These are phyloP conservation scores for Trypethelium eluteriae DNA, from an alignment of 495 filamentous ascomycete genomes.

Conservation along the genomic window DNA sequence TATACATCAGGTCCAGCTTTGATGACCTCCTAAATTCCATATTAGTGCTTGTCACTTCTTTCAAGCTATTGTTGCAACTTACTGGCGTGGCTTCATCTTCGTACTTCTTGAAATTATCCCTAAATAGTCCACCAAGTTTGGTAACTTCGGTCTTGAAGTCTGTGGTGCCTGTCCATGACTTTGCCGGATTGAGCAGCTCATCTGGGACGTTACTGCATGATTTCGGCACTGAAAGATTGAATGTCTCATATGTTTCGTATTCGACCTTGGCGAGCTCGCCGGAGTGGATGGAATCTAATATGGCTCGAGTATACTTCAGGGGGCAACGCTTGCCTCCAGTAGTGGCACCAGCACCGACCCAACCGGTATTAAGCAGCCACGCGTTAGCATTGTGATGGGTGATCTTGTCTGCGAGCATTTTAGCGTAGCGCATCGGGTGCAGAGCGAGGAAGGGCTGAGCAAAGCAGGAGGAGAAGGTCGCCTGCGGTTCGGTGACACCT, in stretches of 20 bases:
- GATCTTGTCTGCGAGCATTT: slow-evolving; percentile 98
- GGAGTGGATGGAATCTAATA: slow-evolving; percentile 94
- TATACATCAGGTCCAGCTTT: slow-evolving; percentile 51
- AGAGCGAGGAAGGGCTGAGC: slow-evolving; percentile 98
- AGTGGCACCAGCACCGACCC: slow-evolving; percentile 91
- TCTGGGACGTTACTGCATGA: slow-evolving; percentile 74
- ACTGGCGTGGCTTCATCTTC: slow-evolving; percentile 64
- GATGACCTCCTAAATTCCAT: slow-evolving; percentile 53
- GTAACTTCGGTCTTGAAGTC: slow-evolving; percentile 79
- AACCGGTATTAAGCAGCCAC: slow-evolving; percentile 98
- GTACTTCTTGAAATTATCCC: slow-evolving; percentile 97
- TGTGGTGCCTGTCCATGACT: slow-evolving; percentile 74
- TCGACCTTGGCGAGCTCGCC: slow-evolving; percentile 85
- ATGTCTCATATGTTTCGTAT: slow-evolving; percentile 92
- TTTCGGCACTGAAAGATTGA: slow-evolving; percentile 91
- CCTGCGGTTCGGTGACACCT: slow-evolving; percentile 90
- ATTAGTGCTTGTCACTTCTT: not conserved
- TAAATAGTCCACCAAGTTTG: slow-evolving; percentile 80
- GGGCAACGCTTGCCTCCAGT: slow-evolving; percentile 98
- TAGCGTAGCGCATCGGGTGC: slow-evolving; percentile 97
- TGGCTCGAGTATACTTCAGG: slow-evolving; percentile 96
- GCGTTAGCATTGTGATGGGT: slow-evolving; percentile 89
- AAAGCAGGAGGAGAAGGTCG: slow-evolving; percentile 99
- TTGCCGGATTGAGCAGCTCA: slow-evolving; percentile 91
- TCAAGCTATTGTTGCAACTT: not conserved